Percentiles rank a stretch among this genome's conserved stretches.
These are phyloP conservation scores for Metschnikowia baotianmanensis DNA, from an alignment of 805 yeast genomes.

Conservation along the genomic window DNA sequence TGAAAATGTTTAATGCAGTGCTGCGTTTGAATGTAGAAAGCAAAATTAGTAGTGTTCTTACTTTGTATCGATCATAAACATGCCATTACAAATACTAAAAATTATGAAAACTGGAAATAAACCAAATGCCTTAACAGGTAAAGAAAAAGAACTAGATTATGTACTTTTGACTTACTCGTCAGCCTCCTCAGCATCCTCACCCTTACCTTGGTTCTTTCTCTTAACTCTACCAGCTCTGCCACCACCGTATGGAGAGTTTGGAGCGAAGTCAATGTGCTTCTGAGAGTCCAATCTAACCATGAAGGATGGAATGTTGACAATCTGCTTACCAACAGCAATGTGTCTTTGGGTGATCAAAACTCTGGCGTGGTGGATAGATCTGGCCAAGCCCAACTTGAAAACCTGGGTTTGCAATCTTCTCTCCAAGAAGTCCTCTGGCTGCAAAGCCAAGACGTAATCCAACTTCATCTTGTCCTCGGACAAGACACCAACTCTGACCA, in stretches of 20 bases:
- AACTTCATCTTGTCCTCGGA: constrained; percentile 99
- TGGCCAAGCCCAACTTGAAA: constrained; percentile 98
- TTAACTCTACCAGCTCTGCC: constrained; percentile 99
- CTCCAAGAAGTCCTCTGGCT: constrained; percentile 98
- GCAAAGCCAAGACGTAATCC: constrained; percentile 98
- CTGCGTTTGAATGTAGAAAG: too few species aligned
- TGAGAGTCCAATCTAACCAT: constrained; percentile 99
- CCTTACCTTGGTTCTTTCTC: constrained; percentile 74
- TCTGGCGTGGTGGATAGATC: constrained; percentile 99
- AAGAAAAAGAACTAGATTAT: constrained; percentile 13
- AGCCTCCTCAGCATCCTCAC: constrained; percentile 63
- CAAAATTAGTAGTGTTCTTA: too few species aligned
- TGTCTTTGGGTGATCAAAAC: constrained; percentile 98
- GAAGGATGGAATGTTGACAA: constrained; percentile 98
- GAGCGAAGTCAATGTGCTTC: constrained; percentile 99
- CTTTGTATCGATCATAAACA: too few species aligned
- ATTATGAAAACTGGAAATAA: constrained; percentile 13
- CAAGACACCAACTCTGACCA: constrained; percentile 97
- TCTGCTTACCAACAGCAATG: constrained; percentile 99
- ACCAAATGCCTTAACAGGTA: constrained; percentile 19
- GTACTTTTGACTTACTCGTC: constrained; percentile 57
- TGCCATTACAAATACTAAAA: constrained; percentile 6
- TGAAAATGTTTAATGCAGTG: too few species aligned
- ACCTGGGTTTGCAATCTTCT: constrained; percentile 99
- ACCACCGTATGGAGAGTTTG: constrained; percentile 99